Evolutionary conservation across 306 rosid species (phyloP).

Genomic region (Vachellia collinsii): DNA sequence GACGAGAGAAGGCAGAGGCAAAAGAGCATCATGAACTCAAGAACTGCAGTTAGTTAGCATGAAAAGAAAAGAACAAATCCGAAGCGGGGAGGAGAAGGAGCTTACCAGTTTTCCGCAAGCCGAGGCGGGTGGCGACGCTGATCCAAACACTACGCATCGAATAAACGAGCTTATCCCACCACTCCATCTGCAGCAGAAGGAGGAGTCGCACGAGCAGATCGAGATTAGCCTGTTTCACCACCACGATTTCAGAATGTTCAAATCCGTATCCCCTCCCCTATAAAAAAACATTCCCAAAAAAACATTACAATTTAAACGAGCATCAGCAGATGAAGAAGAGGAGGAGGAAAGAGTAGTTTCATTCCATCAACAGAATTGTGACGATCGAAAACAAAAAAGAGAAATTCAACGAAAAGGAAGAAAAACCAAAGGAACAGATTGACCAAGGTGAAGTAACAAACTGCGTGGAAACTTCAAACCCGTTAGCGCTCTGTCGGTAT

Average conservation of each 20-base stretch:
- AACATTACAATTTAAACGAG: neutral
- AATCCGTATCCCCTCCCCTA: neutral
- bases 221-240: slow-evolving; percentile 27
- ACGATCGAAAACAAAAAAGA: neutral
- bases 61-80: neutral
- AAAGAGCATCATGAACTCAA: neutral
- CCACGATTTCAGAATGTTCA: slow-evolving; percentile 20
- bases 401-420: neutral
- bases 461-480: neutral
- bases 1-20: neutral
- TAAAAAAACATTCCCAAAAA: neutral
- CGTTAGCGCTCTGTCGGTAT: neutral
- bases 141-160: slow-evolving; percentile 50
- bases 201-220: neutral
- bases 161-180: slow-evolving; percentile 51
- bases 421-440: neutral
- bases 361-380: neutral
- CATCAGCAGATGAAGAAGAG: too few relatives aligned
- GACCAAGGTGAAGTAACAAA: neutral
- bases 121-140: slow-evolving; percentile 49
- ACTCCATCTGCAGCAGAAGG: slow-evolving; percentile 44
- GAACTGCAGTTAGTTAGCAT: neutral
- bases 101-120: slow-evolving; percentile 60
- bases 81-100: neutral
- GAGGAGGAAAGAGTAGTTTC: neutral